Base-by-base conservation (phyloP, 768 basidiomycete genomes). In the Naematelia aurantialba region DNA sequence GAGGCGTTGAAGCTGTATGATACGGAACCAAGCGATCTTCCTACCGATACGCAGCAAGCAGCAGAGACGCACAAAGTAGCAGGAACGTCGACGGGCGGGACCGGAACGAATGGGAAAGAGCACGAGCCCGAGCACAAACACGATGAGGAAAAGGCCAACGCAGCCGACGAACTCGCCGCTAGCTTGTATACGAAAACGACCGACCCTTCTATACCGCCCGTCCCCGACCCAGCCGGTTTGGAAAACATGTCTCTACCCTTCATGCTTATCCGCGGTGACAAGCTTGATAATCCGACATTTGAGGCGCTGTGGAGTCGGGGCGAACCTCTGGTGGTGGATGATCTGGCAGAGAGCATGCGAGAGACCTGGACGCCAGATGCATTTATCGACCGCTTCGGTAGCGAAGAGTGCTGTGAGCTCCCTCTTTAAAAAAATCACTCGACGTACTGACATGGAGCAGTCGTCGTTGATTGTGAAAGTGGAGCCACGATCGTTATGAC, bases 381-480 rank as follows among this genome's bases (percentile, higher is more conserved):
- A 69, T 91, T 98, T 76, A 82, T 84, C 17, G 76, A 83, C 52
- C 81, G 85, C 62, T 69, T 66, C 48, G 69, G 69, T 0, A 25
- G 60, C 5, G 66, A 70, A 39, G 3, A 13, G 13, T 75, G 73
- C 44, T 52, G 75, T 76, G 58, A 67, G 74, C 56, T 5, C 24
- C n/a, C 4, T 3, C 30, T 19, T 47, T 48, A 45, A 3, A 39
- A 19, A 31, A 21, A 30, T 27, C 14, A 8, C 17, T 21, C 2
- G 17, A n/a, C 2, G 22, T 30, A 5, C 53, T 55, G 45, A 48
- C 21, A 11, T 87, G 88, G 71, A 25, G 87, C 87, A 73, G 79
- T 85, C 52, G 85, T 96, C 57, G 81, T 90, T 14, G 89, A 94
- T 74, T 94, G 90, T 68, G 87, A 91, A 78, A 83, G 82, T 1